phyloP scores from a whole-genome alignment of 1,139 yeast genomes.

The Zygoascus hellenicus region DNA sequence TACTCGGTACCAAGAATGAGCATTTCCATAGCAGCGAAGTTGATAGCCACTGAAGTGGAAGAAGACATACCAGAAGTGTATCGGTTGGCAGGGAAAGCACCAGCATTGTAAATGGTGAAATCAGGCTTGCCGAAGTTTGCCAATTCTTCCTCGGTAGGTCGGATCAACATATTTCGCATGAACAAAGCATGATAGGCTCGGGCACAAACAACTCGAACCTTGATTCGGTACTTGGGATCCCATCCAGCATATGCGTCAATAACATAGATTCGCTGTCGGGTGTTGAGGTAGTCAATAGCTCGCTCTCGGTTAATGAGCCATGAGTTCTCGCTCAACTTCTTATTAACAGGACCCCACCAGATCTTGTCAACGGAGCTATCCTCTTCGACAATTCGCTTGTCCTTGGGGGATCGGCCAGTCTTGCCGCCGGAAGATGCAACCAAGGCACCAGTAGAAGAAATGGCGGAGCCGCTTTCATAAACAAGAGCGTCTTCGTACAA shows the following conservation, averaged over 20 bases:
- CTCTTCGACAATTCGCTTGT: slow-evolving; percentile 96
- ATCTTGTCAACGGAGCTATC: slow-evolving; percentile 73
- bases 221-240: slow-evolving; percentile 97
- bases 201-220: slow-evolving; percentile 95
- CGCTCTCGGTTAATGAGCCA: slow-evolving; percentile 96
- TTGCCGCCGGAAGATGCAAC: slow-evolving; percentile 94
- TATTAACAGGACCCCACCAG: slow-evolving; percentile 99
- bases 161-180: slow-evolving; percentile 97
- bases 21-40: slow-evolving; percentile 98
- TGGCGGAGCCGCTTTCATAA: slow-evolving; percentile 81
- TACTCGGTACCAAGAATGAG: slow-evolving; percentile 97
- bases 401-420: slow-evolving; percentile 98
- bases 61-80: slow-evolving; percentile 98
- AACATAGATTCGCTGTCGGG: slow-evolving; percentile 89
- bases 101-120: slow-evolving; percentile 97
- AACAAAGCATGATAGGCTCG: slow-evolving; percentile 97
- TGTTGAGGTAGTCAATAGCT: slow-evolving; percentile 94
- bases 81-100: slow-evolving; percentile 97
- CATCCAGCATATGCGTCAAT: slow-evolving; percentile 98
- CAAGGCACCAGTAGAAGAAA: slow-evolving; percentile 89
- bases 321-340: slow-evolving; percentile 87
- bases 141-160: slow-evolving; percentile 89
- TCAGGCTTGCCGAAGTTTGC: slow-evolving; percentile 94
- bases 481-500: slow-evolving; percentile 91
- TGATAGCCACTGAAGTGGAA: slow-evolving; percentile 89